Evolutionary conservation across 352 stramenopile species (phyloP).

Genomic region (Elongisporangium anandrum): DNA sequence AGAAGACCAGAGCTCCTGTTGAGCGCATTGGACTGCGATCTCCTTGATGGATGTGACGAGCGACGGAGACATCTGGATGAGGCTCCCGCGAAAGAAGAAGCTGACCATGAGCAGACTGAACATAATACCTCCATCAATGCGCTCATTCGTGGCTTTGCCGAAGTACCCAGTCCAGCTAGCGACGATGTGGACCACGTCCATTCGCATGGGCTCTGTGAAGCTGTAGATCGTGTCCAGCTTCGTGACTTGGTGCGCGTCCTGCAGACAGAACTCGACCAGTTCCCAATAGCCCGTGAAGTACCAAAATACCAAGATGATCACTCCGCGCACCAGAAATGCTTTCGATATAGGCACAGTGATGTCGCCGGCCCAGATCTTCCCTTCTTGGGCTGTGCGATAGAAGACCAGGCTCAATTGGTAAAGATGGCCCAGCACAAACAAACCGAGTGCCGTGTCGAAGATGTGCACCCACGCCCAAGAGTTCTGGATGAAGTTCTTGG

Average conservation of each 20-base stretch:
- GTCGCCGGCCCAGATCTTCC: neutral
- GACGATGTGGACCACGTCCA: neutral
- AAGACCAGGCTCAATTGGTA: neutral
- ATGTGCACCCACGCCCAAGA: neutral
- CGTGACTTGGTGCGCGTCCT: neutral
- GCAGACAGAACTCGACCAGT: neutral
- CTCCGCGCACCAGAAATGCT: neutral
- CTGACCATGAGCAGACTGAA: neutral
- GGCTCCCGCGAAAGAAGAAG: neutral
- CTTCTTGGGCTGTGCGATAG: neutral
- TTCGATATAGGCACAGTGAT: neutral
- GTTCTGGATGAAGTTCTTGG: neutral
- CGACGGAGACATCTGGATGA: neutral
- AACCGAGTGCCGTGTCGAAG: neutral
- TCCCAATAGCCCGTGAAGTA: neutral
- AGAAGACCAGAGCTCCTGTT: neutral
- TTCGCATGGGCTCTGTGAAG: neutral
- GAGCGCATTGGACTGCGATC: neutral
- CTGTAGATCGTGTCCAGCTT: neutral
- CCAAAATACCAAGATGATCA: neutral
- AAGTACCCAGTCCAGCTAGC: neutral
- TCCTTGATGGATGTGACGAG: neutral
- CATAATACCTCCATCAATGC: neutral
- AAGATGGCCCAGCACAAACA: neutral
- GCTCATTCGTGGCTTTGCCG: neutral